These are phyloP conservation scores for Xylariaceae sp. DNA, from an alignment of 2,329 filamentous ascomycete species.

Conservation along the genomic window DNA sequence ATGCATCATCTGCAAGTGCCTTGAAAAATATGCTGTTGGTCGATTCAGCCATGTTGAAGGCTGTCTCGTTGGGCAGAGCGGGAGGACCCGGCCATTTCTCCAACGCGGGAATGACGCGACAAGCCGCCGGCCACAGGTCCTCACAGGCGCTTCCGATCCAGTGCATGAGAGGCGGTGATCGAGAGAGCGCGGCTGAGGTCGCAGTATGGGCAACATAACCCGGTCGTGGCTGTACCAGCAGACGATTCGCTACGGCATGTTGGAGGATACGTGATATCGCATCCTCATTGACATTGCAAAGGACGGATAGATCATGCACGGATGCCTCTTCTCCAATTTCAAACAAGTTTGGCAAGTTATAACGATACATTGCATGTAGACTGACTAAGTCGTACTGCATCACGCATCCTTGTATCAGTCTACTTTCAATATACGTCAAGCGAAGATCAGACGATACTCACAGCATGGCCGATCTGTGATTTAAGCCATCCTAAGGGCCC, in stretches of 20 bases:
- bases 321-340: neutral
- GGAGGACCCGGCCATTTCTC: too few species aligned
- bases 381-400: neutral
- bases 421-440: neutral
- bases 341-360: neutral
- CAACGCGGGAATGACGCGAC: too few species aligned
- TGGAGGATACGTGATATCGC: neutral
- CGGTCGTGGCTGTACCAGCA: neutral
- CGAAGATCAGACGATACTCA: neutral
- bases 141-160: too few species aligned
- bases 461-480: neutral
- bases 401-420: neutral
- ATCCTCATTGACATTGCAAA: neutral
- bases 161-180: too few species aligned
- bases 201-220: neutral
- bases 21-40: too few species aligned
- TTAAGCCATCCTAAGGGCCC: neutral
- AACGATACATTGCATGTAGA: neutral
- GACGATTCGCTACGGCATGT: neutral
- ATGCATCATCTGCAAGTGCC: too few species aligned
- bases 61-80: too few species aligned
- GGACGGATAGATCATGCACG: neutral
- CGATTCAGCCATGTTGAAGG: too few species aligned
- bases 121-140: too few species aligned
- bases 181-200: too few species aligned